These are phyloP conservation scores for Pythium myriotylum DNA, from an alignment of 352 stramenopile genomes.

Conservation along the genomic window DNA sequence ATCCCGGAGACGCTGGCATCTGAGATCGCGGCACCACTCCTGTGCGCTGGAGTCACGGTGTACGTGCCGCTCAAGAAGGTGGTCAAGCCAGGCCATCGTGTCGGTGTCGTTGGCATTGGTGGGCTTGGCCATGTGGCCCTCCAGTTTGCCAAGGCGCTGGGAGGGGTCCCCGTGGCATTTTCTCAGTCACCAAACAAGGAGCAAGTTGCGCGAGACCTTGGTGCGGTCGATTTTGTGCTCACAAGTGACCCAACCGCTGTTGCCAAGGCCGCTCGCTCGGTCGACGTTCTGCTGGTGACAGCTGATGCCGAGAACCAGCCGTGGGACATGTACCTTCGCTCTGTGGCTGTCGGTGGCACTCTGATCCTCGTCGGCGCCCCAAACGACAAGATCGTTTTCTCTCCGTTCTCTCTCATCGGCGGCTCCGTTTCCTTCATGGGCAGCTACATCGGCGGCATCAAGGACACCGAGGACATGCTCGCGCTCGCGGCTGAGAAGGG, in stretches of 20 bases:
- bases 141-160: constrained; percentile 61
- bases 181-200: constrained; percentile 31
- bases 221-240: constrained; percentile 23
- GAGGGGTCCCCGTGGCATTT: constrained; percentile 44
- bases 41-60: constrained; percentile 76
- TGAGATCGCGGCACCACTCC: constrained; percentile 41
- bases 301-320: constrained; percentile 33
- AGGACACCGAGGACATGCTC: too few relatives aligned
- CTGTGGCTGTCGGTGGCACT: constrained; percentile 25
- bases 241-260: background rate
- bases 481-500: too few relatives aligned
- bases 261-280: constrained; percentile 21
- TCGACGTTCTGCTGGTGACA: constrained; percentile 31
- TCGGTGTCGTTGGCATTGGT: constrained; percentile 63
- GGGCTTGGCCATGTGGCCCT: constrained; percentile 71
- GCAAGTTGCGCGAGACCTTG: constrained; percentile 16
- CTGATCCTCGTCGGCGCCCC: constrained; percentile 31
- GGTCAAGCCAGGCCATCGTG: constrained; percentile 30
- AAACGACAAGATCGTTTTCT: constrained; percentile 15
- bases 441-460: background rate
- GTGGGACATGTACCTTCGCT: constrained; percentile 20
- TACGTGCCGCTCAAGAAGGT: constrained; percentile 48
- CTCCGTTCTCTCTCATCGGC: constrained; percentile 38
- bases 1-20: constrained; percentile 28
- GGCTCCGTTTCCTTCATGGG: constrained; percentile 31